Evolutionary conservation across 2,329 filamentous ascomycete genomes (phyloP).

Genomic region (Fusarium goolgardi): DNA sequence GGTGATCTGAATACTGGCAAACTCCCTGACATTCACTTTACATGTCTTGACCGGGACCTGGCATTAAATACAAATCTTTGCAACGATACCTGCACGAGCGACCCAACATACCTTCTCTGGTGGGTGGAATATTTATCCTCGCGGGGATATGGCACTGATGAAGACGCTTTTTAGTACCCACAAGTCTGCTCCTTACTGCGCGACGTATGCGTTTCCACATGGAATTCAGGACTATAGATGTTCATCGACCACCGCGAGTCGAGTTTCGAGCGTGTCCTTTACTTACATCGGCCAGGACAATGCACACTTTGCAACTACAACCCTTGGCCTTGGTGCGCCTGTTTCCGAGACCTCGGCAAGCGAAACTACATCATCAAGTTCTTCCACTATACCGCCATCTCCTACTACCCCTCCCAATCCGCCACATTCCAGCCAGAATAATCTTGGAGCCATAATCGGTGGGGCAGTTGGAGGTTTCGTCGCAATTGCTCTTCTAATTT

Average conservation of each 20-base stretch:
- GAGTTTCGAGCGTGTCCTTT: constrained; percentile 1
- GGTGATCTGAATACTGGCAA: not conserved
- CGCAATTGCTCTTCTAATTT: not conserved
- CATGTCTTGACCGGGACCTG: not conserved
- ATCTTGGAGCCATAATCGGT: constrained; percentile 3
- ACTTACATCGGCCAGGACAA: constrained; percentile 8
- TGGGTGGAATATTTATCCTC: no score
- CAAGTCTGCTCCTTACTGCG: constrained; percentile 10
- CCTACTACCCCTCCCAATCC: not conserved
- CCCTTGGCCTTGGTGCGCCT: not conserved
- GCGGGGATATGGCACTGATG: not conserved
- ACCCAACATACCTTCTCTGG: not conserved
- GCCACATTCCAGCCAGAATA: not conserved
- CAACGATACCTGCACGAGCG: not conserved
- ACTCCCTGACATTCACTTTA: not conserved
- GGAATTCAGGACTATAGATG: constrained; percentile 12
- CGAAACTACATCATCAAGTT: not conserved
- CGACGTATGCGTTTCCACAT: constrained; percentile 3
- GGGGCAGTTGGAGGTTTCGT: not conserved
- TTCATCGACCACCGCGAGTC: not conserved
- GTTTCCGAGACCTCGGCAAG: not conserved
- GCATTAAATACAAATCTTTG: not conserved
- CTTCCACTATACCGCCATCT: not conserved
- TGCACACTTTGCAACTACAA: not conserved
- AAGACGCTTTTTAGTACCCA: not conserved